Percentiles rank a stretch among this genome's conserved stretches.
phyloP scores from a whole-genome alignment of 208 protist species.

The Phytomonas sp. region DNA sequence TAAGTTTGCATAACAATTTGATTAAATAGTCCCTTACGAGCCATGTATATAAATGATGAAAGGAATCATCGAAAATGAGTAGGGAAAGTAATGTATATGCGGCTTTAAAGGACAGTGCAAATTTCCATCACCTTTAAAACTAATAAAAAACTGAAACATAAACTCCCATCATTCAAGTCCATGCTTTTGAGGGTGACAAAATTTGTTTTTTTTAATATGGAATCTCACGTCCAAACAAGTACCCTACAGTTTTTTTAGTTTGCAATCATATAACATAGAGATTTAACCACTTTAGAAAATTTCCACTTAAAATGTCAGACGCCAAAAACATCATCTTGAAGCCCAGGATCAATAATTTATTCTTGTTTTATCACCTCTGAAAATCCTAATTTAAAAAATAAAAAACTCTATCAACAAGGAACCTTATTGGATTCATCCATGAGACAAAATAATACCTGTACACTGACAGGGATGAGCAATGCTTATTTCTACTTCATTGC shows the following conservation, averaged over 20 bases:
- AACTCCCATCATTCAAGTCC: slow-evolving; percentile 1
- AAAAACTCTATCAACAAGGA: not conserved
- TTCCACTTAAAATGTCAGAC: not conserved
- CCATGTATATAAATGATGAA: not conserved
- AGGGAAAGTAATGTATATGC: not conserved
- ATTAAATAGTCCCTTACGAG: not conserved
- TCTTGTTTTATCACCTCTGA: not conserved
- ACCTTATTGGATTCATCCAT: not conserved
- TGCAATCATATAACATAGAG: not conserved
- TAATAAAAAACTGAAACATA: slow-evolving; percentile 6
- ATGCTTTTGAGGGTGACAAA: not conserved
- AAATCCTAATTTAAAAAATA: not conserved
- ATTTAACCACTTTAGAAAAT: not conserved
- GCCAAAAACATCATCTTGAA: not conserved
- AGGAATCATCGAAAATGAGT: slow-evolving; percentile 12
- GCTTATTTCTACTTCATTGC: slow-evolving; percentile 33
- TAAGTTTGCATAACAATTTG: not conserved
- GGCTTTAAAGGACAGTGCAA: not conserved
- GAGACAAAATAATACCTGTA: not conserved
- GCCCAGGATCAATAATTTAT: slow-evolving; percentile 7
- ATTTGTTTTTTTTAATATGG: not conserved
- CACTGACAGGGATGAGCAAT: not conserved
- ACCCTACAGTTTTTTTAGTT: slow-evolving; percentile 5
- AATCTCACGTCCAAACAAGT: not conserved
- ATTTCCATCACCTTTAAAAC: not conserved